phyloP scores from a whole-genome alignment of 768 basidiomycete genomes.

The Pholiota microspora region DNA sequence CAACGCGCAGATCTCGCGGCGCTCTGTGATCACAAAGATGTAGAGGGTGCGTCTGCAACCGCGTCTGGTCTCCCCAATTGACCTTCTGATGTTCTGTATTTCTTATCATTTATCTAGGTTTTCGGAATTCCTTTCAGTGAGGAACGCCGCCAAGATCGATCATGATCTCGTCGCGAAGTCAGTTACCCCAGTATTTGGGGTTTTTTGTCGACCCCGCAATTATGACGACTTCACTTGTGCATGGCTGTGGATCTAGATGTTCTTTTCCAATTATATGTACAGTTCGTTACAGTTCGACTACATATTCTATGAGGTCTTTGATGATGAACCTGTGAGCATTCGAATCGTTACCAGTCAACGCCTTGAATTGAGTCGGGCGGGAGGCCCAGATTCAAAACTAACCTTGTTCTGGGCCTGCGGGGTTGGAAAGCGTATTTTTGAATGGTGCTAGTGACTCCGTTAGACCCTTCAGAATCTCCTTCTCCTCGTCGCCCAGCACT shows the following conservation, averaged over 20 bases:
- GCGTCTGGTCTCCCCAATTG: background rate
- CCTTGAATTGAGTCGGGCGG: background rate
- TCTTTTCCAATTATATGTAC: conserved; percentile 6
- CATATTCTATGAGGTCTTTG: conserved; percentile 8
- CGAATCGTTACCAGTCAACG: background rate
- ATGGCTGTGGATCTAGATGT: conserved; percentile 19
- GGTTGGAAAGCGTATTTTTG: conserved; percentile 16
- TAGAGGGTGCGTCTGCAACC: conserved; percentile 46
- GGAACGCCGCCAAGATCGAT: conserved; percentile 2
- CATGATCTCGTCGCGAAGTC: conserved; percentile 2
- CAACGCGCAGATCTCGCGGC: conserved; percentile 74
- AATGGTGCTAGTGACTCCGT: conserved; percentile 15
- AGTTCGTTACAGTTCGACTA: background rate
- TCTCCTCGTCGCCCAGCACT: conserved; percentile 26
- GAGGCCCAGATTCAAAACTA: background rate
- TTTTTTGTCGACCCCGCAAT: conserved; percentile 15
- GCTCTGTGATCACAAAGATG: conserved; percentile 69
- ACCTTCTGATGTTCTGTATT: conserved; percentile 3
- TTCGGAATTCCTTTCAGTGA: conserved; percentile 25
- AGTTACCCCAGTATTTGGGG: background rate
- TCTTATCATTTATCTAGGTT: conserved; percentile 16
- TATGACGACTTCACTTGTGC: conserved; percentile 21
- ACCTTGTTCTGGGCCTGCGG: conserved; percentile 23
- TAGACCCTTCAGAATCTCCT: conserved; percentile 26
- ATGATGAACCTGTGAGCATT: conserved; percentile 15